Evolutionary conservation across 192 early-diverging fungal species (phyloP).

Genomic region (Funneliformis mosseae): DNA sequence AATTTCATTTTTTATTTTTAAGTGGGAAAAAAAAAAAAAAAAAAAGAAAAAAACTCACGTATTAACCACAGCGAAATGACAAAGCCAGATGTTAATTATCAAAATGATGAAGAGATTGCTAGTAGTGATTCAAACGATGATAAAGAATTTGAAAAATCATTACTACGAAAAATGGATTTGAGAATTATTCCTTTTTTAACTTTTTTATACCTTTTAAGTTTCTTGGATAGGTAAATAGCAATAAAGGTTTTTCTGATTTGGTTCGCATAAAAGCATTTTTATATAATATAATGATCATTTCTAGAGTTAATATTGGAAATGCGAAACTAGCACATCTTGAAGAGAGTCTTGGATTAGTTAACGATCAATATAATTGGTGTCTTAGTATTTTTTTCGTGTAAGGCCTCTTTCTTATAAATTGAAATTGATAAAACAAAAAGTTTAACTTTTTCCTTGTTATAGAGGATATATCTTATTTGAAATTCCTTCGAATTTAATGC

Average conservation of each 20-base stretch:
- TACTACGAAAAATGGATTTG: slow-evolving; percentile 64
- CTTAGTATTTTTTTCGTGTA: slow-evolving; percentile 70
- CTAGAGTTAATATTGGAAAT: slow-evolving; percentile 45
- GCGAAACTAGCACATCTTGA: slow-evolving; percentile 55
- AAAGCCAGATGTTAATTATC: background rate
- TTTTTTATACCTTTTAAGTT: slow-evolving; percentile 66
- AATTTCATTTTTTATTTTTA: too few species aligned
- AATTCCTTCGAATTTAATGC: slow-evolving; percentile 68
- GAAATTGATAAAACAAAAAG: background rate
- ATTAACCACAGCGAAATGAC: too few species aligned
- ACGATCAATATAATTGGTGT: slow-evolving; percentile 58
- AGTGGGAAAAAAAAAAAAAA: too few species aligned
- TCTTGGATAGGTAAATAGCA: slow-evolving; percentile 57
- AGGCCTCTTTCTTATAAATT: slow-evolving; percentile 31
- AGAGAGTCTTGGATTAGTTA: slow-evolving; percentile 44
- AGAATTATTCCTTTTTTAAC: slow-evolving; percentile 65
- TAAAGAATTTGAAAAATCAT: slow-evolving; percentile 19
- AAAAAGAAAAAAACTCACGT: too few species aligned
- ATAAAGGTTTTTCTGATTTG: background rate
- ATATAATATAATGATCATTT: background rate
- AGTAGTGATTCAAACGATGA: background rate
- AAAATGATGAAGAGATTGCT: background rate
- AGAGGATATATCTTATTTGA: slow-evolving; percentile 68
- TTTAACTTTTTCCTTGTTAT: background rate
- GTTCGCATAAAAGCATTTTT: background rate